Conservation (phyloP, 805 yeast species). For the Wickerhamomyces queroliae region DNA sequence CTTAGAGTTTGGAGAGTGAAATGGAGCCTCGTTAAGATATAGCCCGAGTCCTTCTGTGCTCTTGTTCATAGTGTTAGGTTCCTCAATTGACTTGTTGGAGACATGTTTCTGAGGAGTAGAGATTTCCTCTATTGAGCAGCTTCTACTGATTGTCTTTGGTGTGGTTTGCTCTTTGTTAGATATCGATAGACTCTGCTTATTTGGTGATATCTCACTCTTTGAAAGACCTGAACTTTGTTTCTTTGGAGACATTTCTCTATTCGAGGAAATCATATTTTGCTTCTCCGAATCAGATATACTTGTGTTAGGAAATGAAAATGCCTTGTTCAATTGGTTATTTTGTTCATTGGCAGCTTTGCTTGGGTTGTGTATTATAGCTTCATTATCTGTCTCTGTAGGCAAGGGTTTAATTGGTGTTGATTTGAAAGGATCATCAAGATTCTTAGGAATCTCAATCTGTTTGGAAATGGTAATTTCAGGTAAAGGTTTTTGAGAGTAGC, state of each 20-base stretch:
- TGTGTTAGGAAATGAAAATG: slow-evolving; percentile 18
- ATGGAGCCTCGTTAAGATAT: neutral
- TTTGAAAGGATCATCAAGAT: slow-evolving; percentile 1
- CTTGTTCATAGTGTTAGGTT: too few relatives aligned
- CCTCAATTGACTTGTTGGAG: too few relatives aligned
- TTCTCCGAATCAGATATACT: neutral
- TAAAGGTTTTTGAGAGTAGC: neutral
- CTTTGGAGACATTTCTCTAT: too few relatives aligned
- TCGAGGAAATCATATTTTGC: neutral
- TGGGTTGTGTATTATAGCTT: slow-evolving; percentile 20
- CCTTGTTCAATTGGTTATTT: slow-evolving; percentile 18
- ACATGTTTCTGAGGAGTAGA: too few relatives aligned
- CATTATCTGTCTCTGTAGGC: slow-evolving; percentile 13
- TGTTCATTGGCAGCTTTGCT: slow-evolving; percentile 19
- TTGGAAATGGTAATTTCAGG: neutral
- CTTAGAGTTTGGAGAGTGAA: neutral
- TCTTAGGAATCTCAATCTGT: slow-evolving; percentile 11
- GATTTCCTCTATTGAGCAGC: too few relatives aligned
- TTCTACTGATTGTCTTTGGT: too few relatives aligned
- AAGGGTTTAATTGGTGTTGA: neutral
- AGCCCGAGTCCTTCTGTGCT: neutral
- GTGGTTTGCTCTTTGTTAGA: too few relatives aligned
- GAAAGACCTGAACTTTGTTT: too few relatives aligned
- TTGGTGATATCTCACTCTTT: too few relatives aligned
- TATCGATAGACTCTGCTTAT: too few relatives aligned